Percentiles rank a stretch among this genome's conserved stretches.
Conservation (phyloP, 306 rosid species). For the Vachellia collinsii region DNA sequence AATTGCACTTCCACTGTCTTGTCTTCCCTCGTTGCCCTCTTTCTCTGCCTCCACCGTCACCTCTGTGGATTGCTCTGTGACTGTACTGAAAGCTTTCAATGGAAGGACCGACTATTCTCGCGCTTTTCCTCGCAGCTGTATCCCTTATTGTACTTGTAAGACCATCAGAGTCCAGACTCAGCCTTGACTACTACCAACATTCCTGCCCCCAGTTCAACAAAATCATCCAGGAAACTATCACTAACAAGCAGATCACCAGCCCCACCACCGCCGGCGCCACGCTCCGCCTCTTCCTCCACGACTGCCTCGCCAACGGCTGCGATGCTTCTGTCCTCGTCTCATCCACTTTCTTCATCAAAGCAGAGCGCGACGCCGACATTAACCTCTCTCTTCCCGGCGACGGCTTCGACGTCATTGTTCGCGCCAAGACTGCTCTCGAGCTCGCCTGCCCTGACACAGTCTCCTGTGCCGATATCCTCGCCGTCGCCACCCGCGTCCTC, state of each 20-base stretch:
- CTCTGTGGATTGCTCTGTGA: background rate
- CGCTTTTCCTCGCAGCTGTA: background rate
- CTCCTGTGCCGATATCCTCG: constrained; percentile 72
- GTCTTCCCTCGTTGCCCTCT: background rate
- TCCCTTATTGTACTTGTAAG: background rate
- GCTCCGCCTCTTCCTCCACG: constrained; percentile 72
- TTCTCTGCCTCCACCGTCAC: background rate
- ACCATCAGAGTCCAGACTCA: constrained; percentile 40
- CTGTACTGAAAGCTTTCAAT: constrained; percentile 12
- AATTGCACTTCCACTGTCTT: constrained; percentile 6
- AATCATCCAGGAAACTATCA: constrained; percentile 48
- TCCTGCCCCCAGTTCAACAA: constrained; percentile 56
- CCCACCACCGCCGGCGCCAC: constrained; percentile 64
- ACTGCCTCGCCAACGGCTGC: constrained; percentile 68
- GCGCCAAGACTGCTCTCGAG: constrained; percentile 67
- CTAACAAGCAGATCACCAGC: constrained; percentile 50
- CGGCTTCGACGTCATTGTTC: constrained; percentile 61
- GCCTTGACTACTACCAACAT: constrained; percentile 50
- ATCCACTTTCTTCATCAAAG: constrained; percentile 56
- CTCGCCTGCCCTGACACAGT: constrained; percentile 62
- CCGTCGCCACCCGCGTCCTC: constrained; percentile 54
- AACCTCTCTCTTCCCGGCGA: constrained; percentile 70
- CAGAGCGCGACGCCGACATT: constrained; percentile 66
- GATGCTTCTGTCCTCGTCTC: constrained; percentile 68
- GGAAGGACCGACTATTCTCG: constrained; percentile 20